Evolutionary conservation across 129 eudicot genomes (phyloP).

Genomic region (Helichrysum umbraculigerum): DNA sequence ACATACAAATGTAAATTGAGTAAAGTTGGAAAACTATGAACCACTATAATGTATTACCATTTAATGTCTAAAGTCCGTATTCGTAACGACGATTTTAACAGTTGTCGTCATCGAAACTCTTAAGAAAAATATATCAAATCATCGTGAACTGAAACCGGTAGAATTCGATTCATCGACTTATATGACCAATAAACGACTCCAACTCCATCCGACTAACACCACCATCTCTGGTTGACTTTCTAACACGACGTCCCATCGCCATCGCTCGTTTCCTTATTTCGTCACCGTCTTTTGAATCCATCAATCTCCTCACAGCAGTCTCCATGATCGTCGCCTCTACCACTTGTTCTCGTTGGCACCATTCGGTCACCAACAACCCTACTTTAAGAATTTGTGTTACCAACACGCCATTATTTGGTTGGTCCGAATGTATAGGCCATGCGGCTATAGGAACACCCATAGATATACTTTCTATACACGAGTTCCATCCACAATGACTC

Average conservation of each 20-base stretch:
- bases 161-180: conserved; percentile 26
- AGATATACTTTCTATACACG: conserved; percentile 66
- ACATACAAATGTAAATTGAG: too few species aligned
- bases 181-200: conserved; percentile 44
- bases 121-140: too few species aligned
- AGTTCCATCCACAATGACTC: conserved; percentile 84
- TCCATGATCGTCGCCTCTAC: conserved; percentile 30
- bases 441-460: conserved; percentile 69
- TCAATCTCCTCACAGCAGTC: conserved; percentile 39
- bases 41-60: too few species aligned
- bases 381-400: conserved; percentile 42
- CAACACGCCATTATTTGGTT: conserved; percentile 46
- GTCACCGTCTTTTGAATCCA: conserved; percentile 45
- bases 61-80: too few species aligned
- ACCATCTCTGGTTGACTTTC: conserved; percentile 31
- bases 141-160: too few species aligned
- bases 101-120: too few species aligned
- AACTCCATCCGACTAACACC: conserved; percentile 40
- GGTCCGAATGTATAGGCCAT: conserved; percentile 86
- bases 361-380: conserved; percentile 40
- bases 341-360: conserved; percentile 29
- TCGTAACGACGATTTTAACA: too few species aligned
- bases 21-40: too few species aligned
- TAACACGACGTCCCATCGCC: conserved; percentile 27
- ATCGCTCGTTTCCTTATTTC: conserved; percentile 43